These are phyloP conservation scores for Glaciozyma antarctica DNA, from an alignment of 768 basidiomycete species.

Conservation along the genomic window DNA sequence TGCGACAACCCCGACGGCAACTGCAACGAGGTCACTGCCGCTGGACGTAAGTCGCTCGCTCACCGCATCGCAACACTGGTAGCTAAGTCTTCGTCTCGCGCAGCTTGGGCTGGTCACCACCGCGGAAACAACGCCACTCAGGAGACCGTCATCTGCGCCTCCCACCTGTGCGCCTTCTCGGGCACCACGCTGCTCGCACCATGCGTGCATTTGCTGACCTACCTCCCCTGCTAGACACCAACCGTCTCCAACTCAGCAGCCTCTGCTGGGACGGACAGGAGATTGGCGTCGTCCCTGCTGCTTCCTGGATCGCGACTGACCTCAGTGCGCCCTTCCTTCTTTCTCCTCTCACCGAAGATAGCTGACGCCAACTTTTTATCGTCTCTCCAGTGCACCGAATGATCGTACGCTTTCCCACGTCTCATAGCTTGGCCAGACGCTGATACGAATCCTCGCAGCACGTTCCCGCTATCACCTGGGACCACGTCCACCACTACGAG, in stretches of 20 bases:
- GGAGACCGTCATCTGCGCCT: constrained; percentile 24
- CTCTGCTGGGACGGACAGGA: constrained; percentile 26
- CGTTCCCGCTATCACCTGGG: constrained; percentile 13
- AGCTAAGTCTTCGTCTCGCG: no score
- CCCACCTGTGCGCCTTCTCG: constrained; percentile 13
- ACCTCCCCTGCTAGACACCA: background rate
- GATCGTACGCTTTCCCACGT: background rate
- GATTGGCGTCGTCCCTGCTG: constrained; percentile 3
- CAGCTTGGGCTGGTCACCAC: constrained; percentile 20
- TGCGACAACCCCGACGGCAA: constrained; percentile 5
- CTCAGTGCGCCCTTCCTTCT: background rate
- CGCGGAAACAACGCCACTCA: constrained; percentile 14
- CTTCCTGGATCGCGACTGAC: constrained; percentile 18
- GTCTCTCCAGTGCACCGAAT: background rate
- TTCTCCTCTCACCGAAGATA: no score
- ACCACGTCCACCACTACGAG: constrained; percentile 9
- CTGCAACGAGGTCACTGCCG: constrained; percentile 1
- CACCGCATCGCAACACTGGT: no score
- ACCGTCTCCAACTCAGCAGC: constrained; percentile 7
- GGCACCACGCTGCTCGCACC: no score
- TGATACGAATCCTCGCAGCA: background rate
- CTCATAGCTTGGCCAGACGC: no score
- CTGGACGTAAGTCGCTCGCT: background rate
- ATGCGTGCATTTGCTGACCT: no score
- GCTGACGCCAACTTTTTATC: no score